Percentiles rank a stretch among this genome's conserved stretches.
Evolutionary conservation across 179 eudicot genomes (phyloP).

Genomic region (Amaranthus tricolor): DNA sequence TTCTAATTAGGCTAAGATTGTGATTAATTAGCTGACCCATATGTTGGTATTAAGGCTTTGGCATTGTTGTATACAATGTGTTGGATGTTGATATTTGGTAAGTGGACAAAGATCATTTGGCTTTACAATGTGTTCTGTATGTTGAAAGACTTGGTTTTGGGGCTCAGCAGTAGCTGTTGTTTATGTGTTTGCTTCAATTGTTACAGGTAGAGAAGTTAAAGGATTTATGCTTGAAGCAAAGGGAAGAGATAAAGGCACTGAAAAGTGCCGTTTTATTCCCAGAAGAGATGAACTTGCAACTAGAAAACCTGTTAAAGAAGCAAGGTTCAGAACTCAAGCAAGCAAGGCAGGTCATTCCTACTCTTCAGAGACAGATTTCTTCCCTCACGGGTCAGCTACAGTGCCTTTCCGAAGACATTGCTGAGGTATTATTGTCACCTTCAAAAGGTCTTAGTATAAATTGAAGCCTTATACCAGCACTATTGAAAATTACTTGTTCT

Average conservation of each 20-base stretch:
- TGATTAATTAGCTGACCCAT: too few relatives aligned
- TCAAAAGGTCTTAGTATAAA: background rate
- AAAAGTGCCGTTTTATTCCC: conserved; percentile 81
- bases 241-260: conserved; percentile 82
- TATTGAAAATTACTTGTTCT: background rate
- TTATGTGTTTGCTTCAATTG: background rate
- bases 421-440: conserved; percentile 48
- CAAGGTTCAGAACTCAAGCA: conserved; percentile 76
- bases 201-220: conserved; percentile 76
- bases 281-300: conserved; percentile 61
- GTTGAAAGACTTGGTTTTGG: background rate
- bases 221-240: conserved; percentile 89
- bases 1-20: background rate
- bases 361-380: conserved; percentile 76
- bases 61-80: too few relatives aligned
- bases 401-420: conserved; percentile 74
- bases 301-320: conserved; percentile 53
- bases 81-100: background rate
- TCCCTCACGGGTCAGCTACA: conserved; percentile 86
- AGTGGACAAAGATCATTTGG: background rate
- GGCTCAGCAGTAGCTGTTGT: background rate
- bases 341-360: conserved; percentile 74
- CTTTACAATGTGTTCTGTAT: background rate
- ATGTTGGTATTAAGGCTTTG: background rate
- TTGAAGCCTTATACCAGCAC: background rate